Conservation (phyloP, 257 asterid species). For the Solanum tarijense region DNA sequence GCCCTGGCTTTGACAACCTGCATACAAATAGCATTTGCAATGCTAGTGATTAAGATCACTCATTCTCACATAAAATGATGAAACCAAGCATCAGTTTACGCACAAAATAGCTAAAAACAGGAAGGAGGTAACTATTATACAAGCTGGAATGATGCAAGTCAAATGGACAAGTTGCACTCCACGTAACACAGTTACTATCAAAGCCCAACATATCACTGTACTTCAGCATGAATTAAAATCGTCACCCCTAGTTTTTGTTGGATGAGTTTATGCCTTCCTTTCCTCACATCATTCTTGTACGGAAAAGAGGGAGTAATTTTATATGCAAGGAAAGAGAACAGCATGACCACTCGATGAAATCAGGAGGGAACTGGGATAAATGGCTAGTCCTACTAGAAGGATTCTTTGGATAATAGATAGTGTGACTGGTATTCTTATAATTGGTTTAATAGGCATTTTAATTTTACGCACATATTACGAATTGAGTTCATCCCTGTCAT, state of each 20-base stretch:
- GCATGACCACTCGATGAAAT: not conserved
- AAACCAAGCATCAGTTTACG: not conserved
- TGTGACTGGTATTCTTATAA: not conserved
- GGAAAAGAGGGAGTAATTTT: not conserved
- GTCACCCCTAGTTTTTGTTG: not conserved
- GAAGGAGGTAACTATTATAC: not conserved
- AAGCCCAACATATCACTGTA: not conserved
- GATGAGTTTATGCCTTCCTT: not conserved
- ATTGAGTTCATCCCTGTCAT: not conserved
- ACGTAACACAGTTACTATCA: not conserved
- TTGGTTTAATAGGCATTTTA: not conserved
- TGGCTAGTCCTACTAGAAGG: not conserved
- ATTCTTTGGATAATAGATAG: not conserved
- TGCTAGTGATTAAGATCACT: not conserved
- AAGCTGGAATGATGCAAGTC: not conserved
- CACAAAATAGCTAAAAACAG: not conserved
- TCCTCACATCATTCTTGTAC: not conserved
- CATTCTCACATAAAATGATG: not conserved
- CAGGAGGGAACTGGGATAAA: not conserved
- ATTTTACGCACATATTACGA: not conserved
- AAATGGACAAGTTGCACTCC: not conserved
- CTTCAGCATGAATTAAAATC: not conserved
- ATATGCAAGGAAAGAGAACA: not conserved
- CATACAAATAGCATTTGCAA: not conserved
- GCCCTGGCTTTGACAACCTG: constrained; percentile 78